These are phyloP conservation scores for Scedosporium aurantiacum DNA, from an alignment of 2,329 filamentous ascomycete species.

Conservation along the genomic window DNA sequence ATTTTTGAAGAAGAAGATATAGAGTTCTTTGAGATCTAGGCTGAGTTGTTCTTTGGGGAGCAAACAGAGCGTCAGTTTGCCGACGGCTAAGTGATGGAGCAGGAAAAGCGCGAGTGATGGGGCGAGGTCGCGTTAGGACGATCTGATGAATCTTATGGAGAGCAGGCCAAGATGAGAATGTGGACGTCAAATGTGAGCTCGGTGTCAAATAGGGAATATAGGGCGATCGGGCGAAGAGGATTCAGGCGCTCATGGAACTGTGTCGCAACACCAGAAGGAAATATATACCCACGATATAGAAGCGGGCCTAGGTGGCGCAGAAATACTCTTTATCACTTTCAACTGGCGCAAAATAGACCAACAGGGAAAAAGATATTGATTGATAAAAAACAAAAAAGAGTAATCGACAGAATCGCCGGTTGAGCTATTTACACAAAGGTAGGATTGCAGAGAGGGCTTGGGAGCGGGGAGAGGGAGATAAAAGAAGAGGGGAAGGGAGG, in stretches of 20 bases:
- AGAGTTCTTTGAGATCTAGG: neutral
- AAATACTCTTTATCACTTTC: neutral
- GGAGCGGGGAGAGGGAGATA: neutral
- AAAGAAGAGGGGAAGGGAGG: neutral
- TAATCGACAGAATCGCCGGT: neutral
- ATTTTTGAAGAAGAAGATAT: conserved; percentile 18
- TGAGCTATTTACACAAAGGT: neutral
- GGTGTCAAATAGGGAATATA: neutral
- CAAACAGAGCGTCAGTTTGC: no score
- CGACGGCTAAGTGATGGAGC: no score
- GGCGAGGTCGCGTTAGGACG: no score
- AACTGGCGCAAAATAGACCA: neutral
- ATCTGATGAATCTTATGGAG: no score
- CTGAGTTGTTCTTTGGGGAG: no score
- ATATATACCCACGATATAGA: neutral
- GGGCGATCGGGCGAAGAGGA: neutral
- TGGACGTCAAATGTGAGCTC: neutral
- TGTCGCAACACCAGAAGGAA: neutral
- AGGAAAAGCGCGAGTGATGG: no score
- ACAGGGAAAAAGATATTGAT: neutral
- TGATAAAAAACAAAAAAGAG: neutral
- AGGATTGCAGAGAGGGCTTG: neutral
- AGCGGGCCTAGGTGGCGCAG: neutral
- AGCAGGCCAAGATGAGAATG: neutral
- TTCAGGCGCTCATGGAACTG: neutral